A percentile compares a stretch with the other conserved stretches of the same genome.
Evolutionary conservation across 805 yeast genomes (phyloP).

Genomic region (Sungouiella blattae): DNA sequence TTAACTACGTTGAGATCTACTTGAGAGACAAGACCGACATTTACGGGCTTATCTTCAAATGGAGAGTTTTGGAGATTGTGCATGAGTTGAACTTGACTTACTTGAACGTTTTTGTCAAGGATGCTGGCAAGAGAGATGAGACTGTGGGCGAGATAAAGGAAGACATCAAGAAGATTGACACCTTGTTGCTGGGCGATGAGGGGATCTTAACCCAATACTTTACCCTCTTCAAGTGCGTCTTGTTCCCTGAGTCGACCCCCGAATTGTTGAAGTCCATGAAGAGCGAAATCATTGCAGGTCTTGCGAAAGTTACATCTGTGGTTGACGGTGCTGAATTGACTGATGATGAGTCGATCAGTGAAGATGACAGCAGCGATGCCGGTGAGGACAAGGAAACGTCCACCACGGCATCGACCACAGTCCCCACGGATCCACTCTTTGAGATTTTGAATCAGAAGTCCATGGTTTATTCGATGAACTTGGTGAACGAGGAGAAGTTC

Average conservation of each 20-base stretch:
- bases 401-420: slow-evolving; percentile 1
- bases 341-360: slow-evolving; percentile 21
- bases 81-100: slow-evolving; percentile 30
- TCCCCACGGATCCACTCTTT: neutral
- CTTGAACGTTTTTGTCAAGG: slow-evolving; percentile 15
- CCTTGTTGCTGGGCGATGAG: slow-evolving; percentile 6
- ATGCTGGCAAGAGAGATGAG: slow-evolving; percentile 11
- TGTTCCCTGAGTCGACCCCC: slow-evolving; percentile 20
- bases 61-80: slow-evolving; percentile 36
- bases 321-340: slow-evolving; percentile 31
- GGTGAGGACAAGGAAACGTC: neutral
- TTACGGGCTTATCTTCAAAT: slow-evolving; percentile 26
- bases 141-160: slow-evolving; percentile 9
- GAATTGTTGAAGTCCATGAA: slow-evolving; percentile 16
- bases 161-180: slow-evolving; percentile 15
- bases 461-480: slow-evolving; percentile 27
- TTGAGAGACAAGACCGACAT: slow-evolving; percentile 19
- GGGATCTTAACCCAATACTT: slow-evolving; percentile 15
- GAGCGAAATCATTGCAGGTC: slow-evolving; percentile 14
- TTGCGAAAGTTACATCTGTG: slow-evolving; percentile 19
- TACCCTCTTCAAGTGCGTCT: slow-evolving; percentile 21
- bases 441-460: slow-evolving; percentile 16
- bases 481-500: slow-evolving; percentile 32
- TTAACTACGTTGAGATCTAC: slow-evolving; percentile 29
- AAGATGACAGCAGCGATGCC: slow-evolving; percentile 3